Evolutionary conservation across 257 asterid species (phyloP).

Genomic region (Solanum pimpinellifolium): DNA sequence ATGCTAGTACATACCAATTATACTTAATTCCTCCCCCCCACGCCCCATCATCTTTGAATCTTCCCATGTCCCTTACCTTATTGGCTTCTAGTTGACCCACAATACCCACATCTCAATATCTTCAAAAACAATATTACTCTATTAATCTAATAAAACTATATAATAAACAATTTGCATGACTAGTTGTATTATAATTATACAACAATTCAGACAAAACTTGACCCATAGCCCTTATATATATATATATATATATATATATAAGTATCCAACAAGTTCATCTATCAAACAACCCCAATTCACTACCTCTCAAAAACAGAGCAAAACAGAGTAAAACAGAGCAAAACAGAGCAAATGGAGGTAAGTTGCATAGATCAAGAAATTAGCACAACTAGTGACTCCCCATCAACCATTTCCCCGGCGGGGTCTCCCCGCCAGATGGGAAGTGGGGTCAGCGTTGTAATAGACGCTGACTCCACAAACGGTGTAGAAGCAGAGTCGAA

Average conservation of each 20-base stretch:
- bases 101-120: constrained; percentile 24
- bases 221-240: not conserved
- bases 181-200: not conserved
- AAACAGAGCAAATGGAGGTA: constrained; percentile 29
- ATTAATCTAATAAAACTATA: not conserved
- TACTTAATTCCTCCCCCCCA: not conserved
- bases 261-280: not conserved
- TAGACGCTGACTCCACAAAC: constrained; percentile 28
- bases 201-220: not conserved
- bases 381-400: constrained; percentile 40
- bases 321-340: not conserved
- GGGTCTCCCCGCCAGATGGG: constrained; percentile 36
- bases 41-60: constrained; percentile 23
- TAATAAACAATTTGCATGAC: not conserved
- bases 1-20: not conserved
- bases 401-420: constrained; percentile 13
- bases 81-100: constrained; percentile 54
- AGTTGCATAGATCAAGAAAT: constrained; percentile 38
- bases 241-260: not conserved
- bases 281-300: constrained; percentile 1
- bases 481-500: constrained; percentile 64
- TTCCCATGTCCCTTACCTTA: constrained; percentile 36
- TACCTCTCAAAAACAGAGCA: not conserved
- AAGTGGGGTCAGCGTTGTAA: constrained; percentile 48
- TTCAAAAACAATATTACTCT: not conserved